Base-by-base conservation (phyloP, 352 stramenopile genomes). In the Blastocystis sp. region DNA sequence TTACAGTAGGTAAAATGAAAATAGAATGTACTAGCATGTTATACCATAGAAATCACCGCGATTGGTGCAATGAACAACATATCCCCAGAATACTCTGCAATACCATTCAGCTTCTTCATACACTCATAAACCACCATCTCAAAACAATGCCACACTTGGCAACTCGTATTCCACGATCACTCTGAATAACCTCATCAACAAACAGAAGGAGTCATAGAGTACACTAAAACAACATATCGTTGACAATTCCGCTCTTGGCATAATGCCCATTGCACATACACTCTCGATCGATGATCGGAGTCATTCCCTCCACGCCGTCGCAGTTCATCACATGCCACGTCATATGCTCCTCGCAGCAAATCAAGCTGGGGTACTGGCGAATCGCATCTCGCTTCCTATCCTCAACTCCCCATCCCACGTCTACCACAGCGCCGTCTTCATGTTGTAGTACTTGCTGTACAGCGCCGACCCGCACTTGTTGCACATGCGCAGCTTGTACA, bases 391-490 rank as follows among this genome's bases (percentile, higher is more conserved):
- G 34, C 54, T 64, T 28, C 74, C 74, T 84, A 84, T 4, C 66
- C 19, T 84, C 74, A 84, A n/a, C 11, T 9, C 17, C 17, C 21
- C 3, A 1, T 11, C 2, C 10, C 19, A 10, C 1, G 11, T 2
- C 14, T 88, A 88, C 78, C 78, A 88, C 24, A 88, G 64, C 38
- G 78, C 78, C 24, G 64, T 88, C 24, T 88, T 79, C 78, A 88
- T 88, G 42, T 88, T 88, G 28, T 88, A 88, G 38, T 88, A 88
- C 17, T 79, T 76, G 19, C 76, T 42, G 52, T 79, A 88, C 17
- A 88, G 45, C 24, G 24, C 57, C 10, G 40, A 65, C 21, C 64
- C 64, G 52, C 78, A 88, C 45, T 28, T 54, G n/a, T 76, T 43
- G 21, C 78, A 88, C 68, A 88, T 76, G 40, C 65, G 45, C 10